Evolutionary conservation across 2,329 filamentous ascomycete species (phyloP).

Genomic region (Ascochyta rabiei): DNA sequence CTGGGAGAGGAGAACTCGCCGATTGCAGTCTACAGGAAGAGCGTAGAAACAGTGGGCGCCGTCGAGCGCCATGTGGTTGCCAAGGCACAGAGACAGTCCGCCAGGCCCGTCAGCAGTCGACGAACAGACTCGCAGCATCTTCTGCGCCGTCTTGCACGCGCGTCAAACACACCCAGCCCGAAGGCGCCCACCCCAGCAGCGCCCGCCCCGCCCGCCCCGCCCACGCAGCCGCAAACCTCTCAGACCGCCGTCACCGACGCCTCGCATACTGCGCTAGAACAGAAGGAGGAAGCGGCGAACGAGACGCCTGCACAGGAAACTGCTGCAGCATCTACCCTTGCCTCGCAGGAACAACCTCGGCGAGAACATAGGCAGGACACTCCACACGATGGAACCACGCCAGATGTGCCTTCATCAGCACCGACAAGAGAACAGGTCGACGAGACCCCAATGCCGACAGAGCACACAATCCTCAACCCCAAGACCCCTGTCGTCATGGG

Average conservation of each 20-base stretch:
- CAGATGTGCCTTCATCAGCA: conserved; percentile 5
- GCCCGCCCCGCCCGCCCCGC: conserved; percentile 32
- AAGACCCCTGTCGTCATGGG: conserved; percentile 56
- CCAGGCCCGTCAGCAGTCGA: conserved; percentile 37
- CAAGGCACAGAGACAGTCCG: conserved; percentile 28
- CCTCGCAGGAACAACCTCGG: background rate
- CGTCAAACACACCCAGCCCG: conserved; percentile 56
- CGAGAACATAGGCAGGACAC: conserved; percentile 17
- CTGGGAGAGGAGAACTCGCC: conserved; percentile 41
- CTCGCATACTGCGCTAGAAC: background rate
- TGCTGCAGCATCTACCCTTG: conserved; percentile 1
- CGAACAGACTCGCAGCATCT: conserved; percentile 55
- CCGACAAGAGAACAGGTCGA: conserved; percentile 24
- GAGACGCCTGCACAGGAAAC: conserved; percentile 3
- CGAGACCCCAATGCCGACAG: conserved; percentile 37
- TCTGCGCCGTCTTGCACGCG: conserved; percentile 53
- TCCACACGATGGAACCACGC: conserved; percentile 4
- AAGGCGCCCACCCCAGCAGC: conserved; percentile 28
- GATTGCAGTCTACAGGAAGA: conserved; percentile 42
- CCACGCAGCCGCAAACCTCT: conserved; percentile 21
- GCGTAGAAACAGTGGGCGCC: conserved; percentile 41
- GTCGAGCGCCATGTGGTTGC: conserved; percentile 36
- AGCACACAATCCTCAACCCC: conserved; percentile 29
- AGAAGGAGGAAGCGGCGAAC: background rate
- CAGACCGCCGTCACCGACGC: conserved; percentile 15